These are phyloP conservation scores for Spencermartinsiella europaea DNA, from an alignment of 805 yeast species.

Conservation along the genomic window DNA sequence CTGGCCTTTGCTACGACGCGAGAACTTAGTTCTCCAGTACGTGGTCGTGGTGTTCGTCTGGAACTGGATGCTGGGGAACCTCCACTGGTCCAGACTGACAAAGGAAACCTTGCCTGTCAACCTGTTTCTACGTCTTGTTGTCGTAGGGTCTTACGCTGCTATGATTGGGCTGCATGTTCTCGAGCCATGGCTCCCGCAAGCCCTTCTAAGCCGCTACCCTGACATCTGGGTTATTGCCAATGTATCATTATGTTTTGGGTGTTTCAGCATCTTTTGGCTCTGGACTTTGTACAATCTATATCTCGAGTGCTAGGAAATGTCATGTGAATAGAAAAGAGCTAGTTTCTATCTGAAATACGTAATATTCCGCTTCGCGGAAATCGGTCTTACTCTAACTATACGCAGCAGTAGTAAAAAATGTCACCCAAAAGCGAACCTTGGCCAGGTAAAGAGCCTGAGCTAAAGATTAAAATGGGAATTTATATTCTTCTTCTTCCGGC, in stretches of 20 bases:
- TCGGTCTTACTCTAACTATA: too few species aligned
- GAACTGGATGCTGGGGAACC: slow-evolving; percentile 75
- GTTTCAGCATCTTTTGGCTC: slow-evolving; percentile 71
- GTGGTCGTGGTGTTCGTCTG: slow-evolving; percentile 53
- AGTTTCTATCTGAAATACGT: too few species aligned
- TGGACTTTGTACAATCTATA: slow-evolving; percentile 65
- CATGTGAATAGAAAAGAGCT: too few species aligned
- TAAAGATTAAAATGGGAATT: slow-evolving; percentile 18
- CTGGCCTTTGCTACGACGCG: slow-evolving; percentile 80
- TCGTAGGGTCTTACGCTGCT: slow-evolving; percentile 48
- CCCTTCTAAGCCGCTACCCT: slow-evolving; percentile 46
- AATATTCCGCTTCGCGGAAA: too few species aligned
- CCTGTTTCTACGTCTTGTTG: slow-evolving; percentile 46
- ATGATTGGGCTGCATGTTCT: slow-evolving; percentile 48
- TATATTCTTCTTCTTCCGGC: slow-evolving; percentile 28
- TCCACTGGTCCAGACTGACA: slow-evolving; percentile 21
- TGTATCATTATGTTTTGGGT: slow-evolving; percentile 65
- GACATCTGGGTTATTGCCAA: slow-evolving; percentile 84
- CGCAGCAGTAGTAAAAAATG: too few species aligned
- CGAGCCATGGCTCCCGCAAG: slow-evolving; percentile 44
- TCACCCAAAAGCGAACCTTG: slow-evolving; percentile 31
- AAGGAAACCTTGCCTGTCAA: slow-evolving; percentile 41
- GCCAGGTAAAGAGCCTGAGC: slow-evolving; percentile 4
- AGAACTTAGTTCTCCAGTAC: slow-evolving; percentile 70
- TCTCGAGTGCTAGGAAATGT: background rate